Conservation (phyloP, 140 eudicot species). For the Oenanthe javanica region DNA sequence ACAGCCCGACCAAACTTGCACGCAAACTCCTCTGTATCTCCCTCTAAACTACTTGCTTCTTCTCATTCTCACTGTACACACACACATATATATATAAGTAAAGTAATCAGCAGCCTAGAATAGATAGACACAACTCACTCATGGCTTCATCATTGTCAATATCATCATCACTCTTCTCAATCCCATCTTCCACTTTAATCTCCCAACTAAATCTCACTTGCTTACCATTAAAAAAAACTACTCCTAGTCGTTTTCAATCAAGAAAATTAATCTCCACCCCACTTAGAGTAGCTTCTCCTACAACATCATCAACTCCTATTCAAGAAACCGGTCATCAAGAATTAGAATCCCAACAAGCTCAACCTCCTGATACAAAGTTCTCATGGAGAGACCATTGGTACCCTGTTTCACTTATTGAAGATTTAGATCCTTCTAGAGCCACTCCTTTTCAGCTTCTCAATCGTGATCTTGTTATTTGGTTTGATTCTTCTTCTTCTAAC, state of each 20-base stretch:
- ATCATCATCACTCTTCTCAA: slow-evolving; percentile 22
- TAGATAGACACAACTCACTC: no score
- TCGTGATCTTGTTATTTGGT: slow-evolving; percentile 86
- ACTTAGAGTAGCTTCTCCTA: slow-evolving; percentile 46
- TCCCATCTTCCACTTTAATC: slow-evolving; percentile 18
- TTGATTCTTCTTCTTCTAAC: slow-evolving; percentile 33
- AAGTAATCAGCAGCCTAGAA: no score
- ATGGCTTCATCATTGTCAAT: slow-evolving; percentile 13
- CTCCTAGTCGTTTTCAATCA: slow-evolving; percentile 6
- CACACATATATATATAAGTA: no score
- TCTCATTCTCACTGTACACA: no score
- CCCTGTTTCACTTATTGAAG: slow-evolving; percentile 85
- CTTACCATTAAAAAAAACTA: neutral
- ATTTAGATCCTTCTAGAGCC: slow-evolving; percentile 60
- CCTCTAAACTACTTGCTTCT: no score
- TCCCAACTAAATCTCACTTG: slow-evolving; percentile 10
- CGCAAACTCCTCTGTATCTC: slow-evolving; percentile 32
- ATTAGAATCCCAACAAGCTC: slow-evolving; percentile 16
- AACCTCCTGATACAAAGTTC: slow-evolving; percentile 30
- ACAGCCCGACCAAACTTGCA: slow-evolving; percentile 32
- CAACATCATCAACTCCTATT: slow-evolving; percentile 16
- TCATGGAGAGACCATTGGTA: slow-evolving; percentile 98
- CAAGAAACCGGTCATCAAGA: slow-evolving; percentile 9
- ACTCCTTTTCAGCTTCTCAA: slow-evolving; percentile 85
- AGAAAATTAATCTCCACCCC: slow-evolving; percentile 25